Evolutionary conservation across 2,329 filamentous ascomycete species (phyloP).

Genomic region (Colletotrichum graminicola): DNA sequence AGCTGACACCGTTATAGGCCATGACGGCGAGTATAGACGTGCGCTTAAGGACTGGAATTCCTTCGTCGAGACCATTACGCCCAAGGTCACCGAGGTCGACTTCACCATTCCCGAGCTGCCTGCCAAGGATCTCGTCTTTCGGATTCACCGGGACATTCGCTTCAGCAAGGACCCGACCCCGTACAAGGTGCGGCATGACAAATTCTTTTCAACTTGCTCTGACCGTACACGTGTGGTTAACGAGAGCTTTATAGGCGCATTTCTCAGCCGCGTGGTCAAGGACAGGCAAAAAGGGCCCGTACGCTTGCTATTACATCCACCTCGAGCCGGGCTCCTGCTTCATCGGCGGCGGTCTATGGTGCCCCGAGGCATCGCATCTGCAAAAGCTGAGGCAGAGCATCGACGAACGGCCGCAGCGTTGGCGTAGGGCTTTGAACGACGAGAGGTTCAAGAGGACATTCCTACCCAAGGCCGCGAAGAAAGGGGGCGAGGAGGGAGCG

Average conservation of each 20-base stretch:
- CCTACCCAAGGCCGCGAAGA: slow-evolving; percentile 60
- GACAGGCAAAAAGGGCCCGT: slow-evolving; percentile 87
- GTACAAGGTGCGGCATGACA: slow-evolving; percentile 75
- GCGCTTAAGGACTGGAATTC: slow-evolving; percentile 85
- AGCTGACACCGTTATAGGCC: slow-evolving; percentile 61
- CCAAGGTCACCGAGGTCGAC: slow-evolving; percentile 78
- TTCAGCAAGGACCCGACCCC: slow-evolving; percentile 88
- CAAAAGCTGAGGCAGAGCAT: slow-evolving; percentile 78
- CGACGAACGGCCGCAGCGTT: slow-evolving; percentile 76
- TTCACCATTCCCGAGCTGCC: slow-evolving; percentile 89
- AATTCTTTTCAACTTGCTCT: no score
- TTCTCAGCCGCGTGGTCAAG: slow-evolving; percentile 90
- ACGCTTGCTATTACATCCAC: slow-evolving; percentile 91
- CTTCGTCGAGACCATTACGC: slow-evolving; percentile 79
- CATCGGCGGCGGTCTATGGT: slow-evolving; percentile 86
- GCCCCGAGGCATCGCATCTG: slow-evolving; percentile 76
- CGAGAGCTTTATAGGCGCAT: slow-evolving; percentile 67
- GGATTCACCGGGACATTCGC: slow-evolving; percentile 88
- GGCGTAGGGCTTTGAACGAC: slow-evolving; percentile 76
- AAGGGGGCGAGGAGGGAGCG: slow-evolving; percentile 67
- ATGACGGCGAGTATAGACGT: slow-evolving; percentile 83
- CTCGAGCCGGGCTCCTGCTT: slow-evolving; percentile 79
- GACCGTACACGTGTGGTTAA: not conserved
- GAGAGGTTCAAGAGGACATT: slow-evolving; percentile 73
- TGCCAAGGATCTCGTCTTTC: slow-evolving; percentile 86